phyloP scores from a whole-genome alignment of 306 rosid species.

The Corylus americana region DNA sequence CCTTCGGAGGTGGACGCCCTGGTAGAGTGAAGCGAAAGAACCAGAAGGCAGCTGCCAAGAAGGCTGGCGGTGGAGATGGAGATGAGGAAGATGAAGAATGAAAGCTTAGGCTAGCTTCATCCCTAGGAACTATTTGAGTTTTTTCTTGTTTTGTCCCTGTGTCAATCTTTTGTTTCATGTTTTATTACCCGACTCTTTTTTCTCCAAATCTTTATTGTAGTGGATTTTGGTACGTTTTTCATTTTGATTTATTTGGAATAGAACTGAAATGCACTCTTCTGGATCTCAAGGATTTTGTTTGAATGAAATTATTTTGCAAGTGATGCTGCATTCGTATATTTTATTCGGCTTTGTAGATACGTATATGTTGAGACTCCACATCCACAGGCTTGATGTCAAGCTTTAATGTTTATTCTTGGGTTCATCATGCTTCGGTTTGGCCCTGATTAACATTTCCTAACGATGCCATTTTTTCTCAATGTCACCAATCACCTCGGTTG shows the following conservation, averaged over 20 bases:
- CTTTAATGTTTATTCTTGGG: not conserved
- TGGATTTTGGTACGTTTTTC: conserved; percentile 6
- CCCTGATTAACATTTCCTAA: not conserved
- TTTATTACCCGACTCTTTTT: not conserved
- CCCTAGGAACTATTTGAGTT: conserved; percentile 4
- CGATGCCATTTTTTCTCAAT: no score
- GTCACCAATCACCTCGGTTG: no score
- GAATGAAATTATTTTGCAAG: not conserved
- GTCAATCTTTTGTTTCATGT: not conserved
- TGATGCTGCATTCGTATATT: not conserved
- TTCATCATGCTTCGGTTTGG: not conserved
- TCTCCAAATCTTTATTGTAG: not conserved
- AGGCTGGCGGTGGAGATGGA: conserved; percentile 43
- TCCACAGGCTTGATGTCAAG: not conserved
- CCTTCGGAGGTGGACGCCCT: conserved; percentile 66
- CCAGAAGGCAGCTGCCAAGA: conserved; percentile 47
- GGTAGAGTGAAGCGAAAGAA: conserved; percentile 56
- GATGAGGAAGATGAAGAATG: conserved; percentile 44
- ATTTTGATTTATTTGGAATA: not conserved
- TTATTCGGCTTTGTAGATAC: not conserved
- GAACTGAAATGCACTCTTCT: not conserved
- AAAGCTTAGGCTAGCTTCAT: not conserved
- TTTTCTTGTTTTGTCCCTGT: not conserved
- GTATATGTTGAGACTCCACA: not conserved
- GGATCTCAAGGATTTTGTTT: not conserved